Conservation (phyloP, 495 filamentous ascomycete species). For the Hypoxylon perforatum region DNA sequence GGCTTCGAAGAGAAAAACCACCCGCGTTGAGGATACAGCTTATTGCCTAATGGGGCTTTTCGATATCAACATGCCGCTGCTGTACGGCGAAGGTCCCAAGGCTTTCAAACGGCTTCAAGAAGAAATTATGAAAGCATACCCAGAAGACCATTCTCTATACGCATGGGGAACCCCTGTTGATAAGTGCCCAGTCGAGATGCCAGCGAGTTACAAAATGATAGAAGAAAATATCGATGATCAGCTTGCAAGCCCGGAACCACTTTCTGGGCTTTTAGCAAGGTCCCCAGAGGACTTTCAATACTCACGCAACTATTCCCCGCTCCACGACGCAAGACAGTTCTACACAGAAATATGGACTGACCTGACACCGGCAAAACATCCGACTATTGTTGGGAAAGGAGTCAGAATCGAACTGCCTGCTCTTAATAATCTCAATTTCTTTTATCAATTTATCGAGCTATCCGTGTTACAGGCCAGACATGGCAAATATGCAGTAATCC, state of each 20-base stretch:
- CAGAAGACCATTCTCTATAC: slow-evolving; percentile 24
- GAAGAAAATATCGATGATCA: background rate
- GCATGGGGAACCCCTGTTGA: slow-evolving; percentile 10
- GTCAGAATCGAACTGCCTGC: background rate
- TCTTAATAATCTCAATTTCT: background rate
- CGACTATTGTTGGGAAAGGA: background rate
- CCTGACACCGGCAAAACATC: background rate
- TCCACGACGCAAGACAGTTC: background rate
- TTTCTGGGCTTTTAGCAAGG: background rate
- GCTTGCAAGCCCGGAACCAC: background rate
- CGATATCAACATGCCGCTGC: slow-evolving; percentile 30
- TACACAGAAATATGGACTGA: background rate
- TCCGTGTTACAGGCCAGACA: background rate
- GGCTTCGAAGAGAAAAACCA: slow-evolving; percentile 32
- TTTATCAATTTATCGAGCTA: background rate
- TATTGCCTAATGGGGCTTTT: slow-evolving; percentile 39
- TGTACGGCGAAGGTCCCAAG: slow-evolving; percentile 26
- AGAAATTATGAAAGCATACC: slow-evolving; percentile 28
- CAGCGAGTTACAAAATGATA: background rate
- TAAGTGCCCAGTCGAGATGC: background rate
- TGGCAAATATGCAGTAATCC: background rate
- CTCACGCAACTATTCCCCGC: background rate
- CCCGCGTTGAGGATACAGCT: slow-evolving; percentile 32
- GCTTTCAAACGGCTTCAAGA: slow-evolving; percentile 31
- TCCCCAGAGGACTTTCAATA: background rate